Conservation (phyloP, 106 monocot genomes). For the Dioscorea zingiberensis region DNA sequence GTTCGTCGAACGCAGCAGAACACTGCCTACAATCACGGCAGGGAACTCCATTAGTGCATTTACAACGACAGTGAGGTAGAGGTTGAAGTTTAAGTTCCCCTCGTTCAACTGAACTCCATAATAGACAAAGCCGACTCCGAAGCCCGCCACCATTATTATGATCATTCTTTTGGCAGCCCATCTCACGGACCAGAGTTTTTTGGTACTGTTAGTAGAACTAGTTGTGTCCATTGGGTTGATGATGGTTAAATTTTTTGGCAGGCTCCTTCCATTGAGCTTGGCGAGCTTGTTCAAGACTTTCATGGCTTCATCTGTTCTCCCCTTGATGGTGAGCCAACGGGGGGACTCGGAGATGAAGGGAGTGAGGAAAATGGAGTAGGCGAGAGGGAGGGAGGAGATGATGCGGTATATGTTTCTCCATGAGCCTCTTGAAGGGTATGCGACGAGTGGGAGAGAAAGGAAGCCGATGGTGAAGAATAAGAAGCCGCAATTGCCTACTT, state of each 20-base stretch:
- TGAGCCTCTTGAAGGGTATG: slow-evolving; percentile 39
- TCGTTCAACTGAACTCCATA: slow-evolving; percentile 82
- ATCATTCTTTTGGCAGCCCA: slow-evolving; percentile 54
- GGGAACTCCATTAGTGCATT: slow-evolving; percentile 79
- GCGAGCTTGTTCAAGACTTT: too few relatives aligned
- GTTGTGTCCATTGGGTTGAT: too few relatives aligned
- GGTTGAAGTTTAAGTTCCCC: slow-evolving; percentile 67
- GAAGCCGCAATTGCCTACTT: slow-evolving; percentile 71
- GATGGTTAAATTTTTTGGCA: too few relatives aligned
- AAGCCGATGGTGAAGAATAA: slow-evolving; percentile 86
- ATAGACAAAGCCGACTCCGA: slow-evolving; percentile 65
- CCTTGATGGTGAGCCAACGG: too few relatives aligned
- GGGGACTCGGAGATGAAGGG: too few relatives aligned
- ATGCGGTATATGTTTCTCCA: too few relatives aligned
- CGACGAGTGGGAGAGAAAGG: slow-evolving; percentile 64
- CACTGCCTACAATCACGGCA: slow-evolving; percentile 56
- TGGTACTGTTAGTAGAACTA: too few relatives aligned
- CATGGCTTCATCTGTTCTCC: too few relatives aligned
- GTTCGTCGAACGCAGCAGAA: slow-evolving; percentile 37
- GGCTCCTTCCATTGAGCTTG: too few relatives aligned
- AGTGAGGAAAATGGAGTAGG: too few relatives aligned
- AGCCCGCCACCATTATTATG: slow-evolving; percentile 40
- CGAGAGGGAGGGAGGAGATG: too few relatives aligned
- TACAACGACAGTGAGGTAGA: slow-evolving; percentile 69
- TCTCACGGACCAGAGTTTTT: neutral